Base-by-base conservation (phyloP, 169 alveolate genomes). In the Amoebophrya sp. region DNA sequence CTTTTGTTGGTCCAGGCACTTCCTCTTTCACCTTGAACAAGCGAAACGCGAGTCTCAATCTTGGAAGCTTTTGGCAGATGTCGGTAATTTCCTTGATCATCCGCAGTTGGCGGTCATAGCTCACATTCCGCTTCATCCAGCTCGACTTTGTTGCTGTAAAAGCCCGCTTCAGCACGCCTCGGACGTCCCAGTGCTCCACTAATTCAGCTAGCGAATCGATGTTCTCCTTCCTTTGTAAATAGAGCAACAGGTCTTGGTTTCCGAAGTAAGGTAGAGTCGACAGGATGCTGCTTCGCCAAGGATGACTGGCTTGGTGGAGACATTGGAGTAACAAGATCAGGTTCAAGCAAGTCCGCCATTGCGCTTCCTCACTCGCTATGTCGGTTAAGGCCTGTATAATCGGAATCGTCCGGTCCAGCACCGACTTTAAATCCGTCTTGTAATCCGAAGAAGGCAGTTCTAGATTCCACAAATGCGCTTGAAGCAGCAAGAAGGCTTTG, bases 331-430 rank as follows among this genome's bases (percentile, higher is more conserved):
- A 89, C 78, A 93, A 47, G 83, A 94, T 90, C 65, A 92, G 89
- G 41, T 90, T 78, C 89, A 93, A 89, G 23, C 93, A 91, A 47
- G 91, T 55, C 26, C 94, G 92, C 41, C 91, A 93, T 90, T 93
- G 94, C 40, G 92, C 94, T 90, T 93, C 95, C 90, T 94, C 94
- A 0, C 94, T 91, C 2, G 94, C 93, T 0, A 94, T 91, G 89
- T 94, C 95, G n/a, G 92, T 92, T 94, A 94, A 90, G 2, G 95
- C 95, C 94, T 93, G 94, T 54, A 94, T 92, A 41, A 94, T 55
- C 0, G 94, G 94, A 83, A 94, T 94, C 47, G 94, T 41, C 40
- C 94, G 94, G 55, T 94, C 95, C n/a, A 94, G 76, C 26, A 76
- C 89, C 89, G 40, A 40, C 92, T 93, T 93, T 89, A 93, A 65